phyloP scores from a whole-genome alignment of 2,329 filamentous ascomycete species.

The Oidium heveae region DNA sequence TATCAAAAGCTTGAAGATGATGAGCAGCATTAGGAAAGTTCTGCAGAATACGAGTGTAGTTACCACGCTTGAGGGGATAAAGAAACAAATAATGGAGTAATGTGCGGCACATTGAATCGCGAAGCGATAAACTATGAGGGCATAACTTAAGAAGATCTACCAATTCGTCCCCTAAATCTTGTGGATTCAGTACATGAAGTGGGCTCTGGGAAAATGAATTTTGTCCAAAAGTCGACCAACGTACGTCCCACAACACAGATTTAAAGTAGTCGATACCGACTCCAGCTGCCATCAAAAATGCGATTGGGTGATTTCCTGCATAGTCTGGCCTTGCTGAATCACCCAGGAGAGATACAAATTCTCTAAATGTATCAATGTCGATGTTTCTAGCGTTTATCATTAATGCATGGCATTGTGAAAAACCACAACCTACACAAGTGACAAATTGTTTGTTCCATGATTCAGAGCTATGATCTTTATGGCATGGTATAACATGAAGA shows the following conservation, averaged over 20 bases:
- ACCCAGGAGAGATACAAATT: conserved; percentile 4
- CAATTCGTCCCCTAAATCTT: conserved; percentile 5
- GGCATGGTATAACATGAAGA: conserved; percentile 7
- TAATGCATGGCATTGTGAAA: conserved; percentile 7
- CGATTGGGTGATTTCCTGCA: conserved; percentile 6
- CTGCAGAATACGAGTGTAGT: conserved; percentile 6
- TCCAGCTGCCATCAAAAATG: conserved; percentile 8
- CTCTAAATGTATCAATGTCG: conserved; percentile 3
- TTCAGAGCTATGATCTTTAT: conserved; percentile 5
- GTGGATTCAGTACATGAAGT: conserved; percentile 7
- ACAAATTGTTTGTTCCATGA: conserved; percentile 5
- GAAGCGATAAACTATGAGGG: conserved; percentile 3
- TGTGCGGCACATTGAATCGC: conserved; percentile 8
- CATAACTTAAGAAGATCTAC: conserved; percentile 7
- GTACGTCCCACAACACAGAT: conserved; percentile 2
- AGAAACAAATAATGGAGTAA: conserved; percentile 8
- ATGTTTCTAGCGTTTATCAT: conserved; percentile 7
- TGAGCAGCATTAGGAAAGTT: conserved; percentile 6
- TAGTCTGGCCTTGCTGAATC: conserved; percentile 5
- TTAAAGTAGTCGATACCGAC: conserved; percentile 8
- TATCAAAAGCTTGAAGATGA: conserved; percentile 8
- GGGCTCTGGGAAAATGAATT: conserved; percentile 9
- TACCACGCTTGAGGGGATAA: conserved; percentile 4
- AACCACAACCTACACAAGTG: conserved; percentile 6
- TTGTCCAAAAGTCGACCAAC: conserved; percentile 1